Conservation (phyloP, 306 rosid genomes). For the Ceratonia siliqua region DNA sequence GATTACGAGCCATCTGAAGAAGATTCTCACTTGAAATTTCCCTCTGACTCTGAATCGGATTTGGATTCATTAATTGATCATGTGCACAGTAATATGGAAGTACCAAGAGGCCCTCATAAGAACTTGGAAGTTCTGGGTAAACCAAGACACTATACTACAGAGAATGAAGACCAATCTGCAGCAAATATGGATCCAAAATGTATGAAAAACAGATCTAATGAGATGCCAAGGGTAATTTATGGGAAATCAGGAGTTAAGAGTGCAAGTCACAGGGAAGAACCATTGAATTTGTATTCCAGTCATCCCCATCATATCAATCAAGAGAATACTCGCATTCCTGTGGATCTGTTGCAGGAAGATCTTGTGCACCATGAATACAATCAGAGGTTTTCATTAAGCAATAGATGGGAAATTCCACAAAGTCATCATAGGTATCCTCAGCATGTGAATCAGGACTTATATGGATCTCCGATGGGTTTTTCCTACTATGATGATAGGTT, state of each 20-base stretch:
- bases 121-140: background rate
- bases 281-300: background rate
- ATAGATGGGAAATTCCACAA: conserved; percentile 6
- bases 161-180: background rate
- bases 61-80: background rate
- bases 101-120: background rate
- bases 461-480: conserved; percentile 19
- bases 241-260: conserved; percentile 1
- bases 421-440: background rate
- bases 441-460: background rate
- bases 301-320: background rate
- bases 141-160: background rate
- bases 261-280: background rate
- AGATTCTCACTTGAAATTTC: conserved; percentile 1
- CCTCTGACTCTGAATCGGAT: conserved; percentile 25
- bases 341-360: background rate
- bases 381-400: background rate
- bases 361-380: background rate
- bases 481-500: background rate
- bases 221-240: background rate
- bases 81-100: conserved; percentile 1
- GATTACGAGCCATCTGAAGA: conserved; percentile 22
- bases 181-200: background rate
- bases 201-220: background rate
- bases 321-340: background rate